Base-by-base conservation (phyloP, 2,329 filamentous ascomycete species). In the Cytospora leucostoma region DNA sequence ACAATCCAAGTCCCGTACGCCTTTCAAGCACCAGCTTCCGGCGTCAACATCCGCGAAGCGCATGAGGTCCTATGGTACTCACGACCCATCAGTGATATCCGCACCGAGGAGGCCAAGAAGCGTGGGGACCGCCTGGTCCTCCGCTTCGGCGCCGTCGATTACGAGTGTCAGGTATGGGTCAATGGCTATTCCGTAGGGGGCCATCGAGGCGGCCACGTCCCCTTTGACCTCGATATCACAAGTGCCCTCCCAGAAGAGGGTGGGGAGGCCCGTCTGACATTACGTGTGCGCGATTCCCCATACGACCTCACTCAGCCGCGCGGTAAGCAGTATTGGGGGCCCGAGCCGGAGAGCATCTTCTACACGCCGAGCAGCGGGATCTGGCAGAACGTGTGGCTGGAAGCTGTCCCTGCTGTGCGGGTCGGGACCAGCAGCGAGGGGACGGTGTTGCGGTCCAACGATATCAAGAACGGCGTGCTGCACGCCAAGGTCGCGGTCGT, bases 51-150 rank as follows among this genome's bases (percentile, higher is more conserved):
- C 38, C 81, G 81, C 60, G 84, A 82, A 56, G 84, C 85, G 2
- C 88, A 90, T 70, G 86, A 89, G 71, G 83, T 89, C 4, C 71
- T 90, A 10, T 90, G 87, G 87, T 90, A 90, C 68, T 83, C 88
- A 73, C 79, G 83, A 7, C 67, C 59, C 19, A 76, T 88, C 58
- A 67, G 68, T 1, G 84, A 88, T 67, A 74, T 82, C 56, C 80
- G 85, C 47, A 75, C 72, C 1, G 65, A 73, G 3, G 70, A 74
- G 7, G 77, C 84, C 66, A 77, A 75, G 52, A 67, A 72, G 0
- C 70, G 71, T 1, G 73, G 78, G 19, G 69, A 82, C 55, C 76
- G 77, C 0, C 72, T 86, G 0, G 66, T 87, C 2, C 71, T 84
- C 12, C 77, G 84, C 13, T 88, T 87, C 60, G 85, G 84, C 15